These are phyloP conservation scores for Hyparrhenia diplandra DNA, from an alignment of 176 grass and related monocot species.

Conservation along the genomic window DNA sequence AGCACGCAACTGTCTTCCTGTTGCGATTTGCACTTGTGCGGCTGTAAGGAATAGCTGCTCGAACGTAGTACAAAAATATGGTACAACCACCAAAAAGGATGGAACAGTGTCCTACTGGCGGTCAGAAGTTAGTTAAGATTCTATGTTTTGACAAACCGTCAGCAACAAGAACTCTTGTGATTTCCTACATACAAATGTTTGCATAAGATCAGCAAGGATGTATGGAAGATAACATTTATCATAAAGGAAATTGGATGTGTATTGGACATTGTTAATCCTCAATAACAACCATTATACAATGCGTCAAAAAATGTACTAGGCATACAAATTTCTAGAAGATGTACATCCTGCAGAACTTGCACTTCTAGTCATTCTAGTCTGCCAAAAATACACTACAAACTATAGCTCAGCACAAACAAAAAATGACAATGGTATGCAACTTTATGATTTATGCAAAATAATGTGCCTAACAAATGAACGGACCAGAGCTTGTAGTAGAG, in stretches of 20 bases:
- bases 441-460: too few relatives aligned
- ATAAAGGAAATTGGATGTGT: not conserved
- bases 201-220: not conserved
- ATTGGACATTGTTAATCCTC: not conserved
- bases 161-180: constrained; percentile 62
- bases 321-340: not conserved
- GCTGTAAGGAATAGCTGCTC: constrained; percentile 9
- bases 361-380: not conserved
- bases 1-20: constrained; percentile 26
- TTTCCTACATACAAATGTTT: constrained; percentile 38
- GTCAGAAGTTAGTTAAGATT: constrained; percentile 76
- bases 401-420: not conserved
- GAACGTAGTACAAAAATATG: not conserved
- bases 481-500: too few relatives aligned
- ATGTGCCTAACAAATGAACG: too few relatives aligned
- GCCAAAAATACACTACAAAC: not conserved
- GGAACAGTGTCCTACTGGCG: not conserved
- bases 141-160: constrained; percentile 66
- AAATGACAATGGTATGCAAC: too few relatives aligned
- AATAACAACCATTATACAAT: not conserved
- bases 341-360: too few relatives aligned
- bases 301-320: not conserved
- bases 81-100: constrained; percentile 29
- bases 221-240: not conserved
- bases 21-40: not conserved